phyloP scores from a whole-genome alignment of 192 early-diverging fungal genomes.

The Backusella circina region DNA sequence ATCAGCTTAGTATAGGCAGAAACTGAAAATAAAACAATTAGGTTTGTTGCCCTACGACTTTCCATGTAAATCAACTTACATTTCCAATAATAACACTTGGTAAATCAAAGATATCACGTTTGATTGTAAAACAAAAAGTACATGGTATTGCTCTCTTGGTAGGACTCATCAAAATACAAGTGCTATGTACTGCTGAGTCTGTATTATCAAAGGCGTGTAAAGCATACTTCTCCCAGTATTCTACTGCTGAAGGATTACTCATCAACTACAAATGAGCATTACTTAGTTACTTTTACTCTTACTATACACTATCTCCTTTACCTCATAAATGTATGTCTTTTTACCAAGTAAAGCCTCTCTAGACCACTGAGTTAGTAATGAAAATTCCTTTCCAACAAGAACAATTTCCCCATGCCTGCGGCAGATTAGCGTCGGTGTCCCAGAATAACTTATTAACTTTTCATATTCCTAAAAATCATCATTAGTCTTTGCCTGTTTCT shows the following conservation, averaged over 20 bases:
- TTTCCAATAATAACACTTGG: constrained; percentile 82
- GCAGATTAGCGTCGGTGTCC: constrained; percentile 95
- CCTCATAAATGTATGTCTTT: constrained; percentile 80
- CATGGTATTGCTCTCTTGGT: constrained; percentile 70
- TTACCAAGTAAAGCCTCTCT: constrained; percentile 78
- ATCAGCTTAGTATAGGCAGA: constrained; percentile 21
- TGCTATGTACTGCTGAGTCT: constrained; percentile 82
- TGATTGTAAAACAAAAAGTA: constrained; percentile 94
- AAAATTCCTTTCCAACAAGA: constrained; percentile 94
- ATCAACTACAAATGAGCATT: constrained; percentile 58
- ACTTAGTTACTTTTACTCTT: not conserved
- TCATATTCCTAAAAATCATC: constrained; percentile 71
- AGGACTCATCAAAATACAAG: constrained; percentile 75
- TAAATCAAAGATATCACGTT: constrained; percentile 93
- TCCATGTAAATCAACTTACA: constrained; percentile 21
- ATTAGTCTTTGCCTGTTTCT: not conserved
- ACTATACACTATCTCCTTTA: not conserved
- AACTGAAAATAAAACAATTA: constrained; percentile 11
- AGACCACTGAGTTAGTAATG: constrained; percentile 87
- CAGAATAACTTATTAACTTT: constrained; percentile 89
- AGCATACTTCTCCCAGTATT: constrained; percentile 94
- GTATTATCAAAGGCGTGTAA: constrained; percentile 90
- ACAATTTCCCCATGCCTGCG: constrained; percentile 91
- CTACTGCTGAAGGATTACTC: constrained; percentile 86
- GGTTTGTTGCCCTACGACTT: too few relatives aligned